Conservation (phyloP, 2,329 filamentous ascomycete species). For the Mycosphaerelloides madeirae region DNA sequence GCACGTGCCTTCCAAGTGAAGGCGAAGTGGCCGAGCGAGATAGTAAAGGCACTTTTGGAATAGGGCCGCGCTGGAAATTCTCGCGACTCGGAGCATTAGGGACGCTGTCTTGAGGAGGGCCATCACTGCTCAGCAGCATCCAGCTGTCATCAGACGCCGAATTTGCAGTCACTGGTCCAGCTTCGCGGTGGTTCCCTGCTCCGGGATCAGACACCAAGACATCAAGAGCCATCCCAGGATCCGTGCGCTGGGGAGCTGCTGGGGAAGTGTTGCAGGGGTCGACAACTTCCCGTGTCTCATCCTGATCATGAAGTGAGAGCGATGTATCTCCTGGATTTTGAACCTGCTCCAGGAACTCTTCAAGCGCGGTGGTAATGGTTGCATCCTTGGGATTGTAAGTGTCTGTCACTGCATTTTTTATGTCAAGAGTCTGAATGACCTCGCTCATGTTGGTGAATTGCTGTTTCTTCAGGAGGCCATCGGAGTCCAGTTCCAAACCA, state of each 20-base stretch:
- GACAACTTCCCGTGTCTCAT: slow-evolving; percentile 2
- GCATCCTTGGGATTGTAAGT: too few relatives aligned
- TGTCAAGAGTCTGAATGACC: too few relatives aligned
- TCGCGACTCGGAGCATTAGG: neutral
- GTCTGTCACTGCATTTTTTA: too few relatives aligned
- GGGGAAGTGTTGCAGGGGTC: slow-evolving; percentile 11
- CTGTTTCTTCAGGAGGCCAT: too few relatives aligned
- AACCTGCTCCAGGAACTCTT: neutral
- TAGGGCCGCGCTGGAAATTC: too few relatives aligned
- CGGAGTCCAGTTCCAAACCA: slow-evolving; percentile 2
- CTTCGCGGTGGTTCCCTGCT: neutral
- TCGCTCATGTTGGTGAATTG: too few relatives aligned
- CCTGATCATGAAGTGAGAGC: neutral
- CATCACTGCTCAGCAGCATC: slow-evolving; percentile 15
- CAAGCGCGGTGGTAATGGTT: too few relatives aligned
- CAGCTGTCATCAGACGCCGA: slow-evolving; percentile 10
- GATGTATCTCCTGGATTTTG: neutral
- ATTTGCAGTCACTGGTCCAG: neutral
- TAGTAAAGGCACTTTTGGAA: neutral
- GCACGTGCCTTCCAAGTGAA: slow-evolving; percentile 15
- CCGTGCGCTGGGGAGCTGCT: neutral
- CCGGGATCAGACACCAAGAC: too few relatives aligned
- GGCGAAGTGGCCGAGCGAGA: slow-evolving; percentile 15
- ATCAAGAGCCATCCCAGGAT: too few relatives aligned
- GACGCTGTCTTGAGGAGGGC: slow-evolving; percentile 1